Conservation (phyloP, 768 basidiomycete genomes). For the Tephrocybe sp. region DNA sequence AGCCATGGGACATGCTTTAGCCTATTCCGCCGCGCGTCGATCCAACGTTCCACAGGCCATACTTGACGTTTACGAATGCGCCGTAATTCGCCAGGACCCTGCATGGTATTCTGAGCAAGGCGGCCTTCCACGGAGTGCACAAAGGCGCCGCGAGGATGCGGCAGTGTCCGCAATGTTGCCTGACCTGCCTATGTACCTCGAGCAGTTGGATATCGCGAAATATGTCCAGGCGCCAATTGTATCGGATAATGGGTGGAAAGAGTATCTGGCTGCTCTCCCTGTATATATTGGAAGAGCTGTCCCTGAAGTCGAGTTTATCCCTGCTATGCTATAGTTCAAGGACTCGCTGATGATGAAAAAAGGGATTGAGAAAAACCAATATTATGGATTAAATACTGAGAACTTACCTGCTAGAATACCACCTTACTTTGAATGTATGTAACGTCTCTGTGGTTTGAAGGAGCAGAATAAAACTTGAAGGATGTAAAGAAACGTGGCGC, state of each 20-base stretch:
- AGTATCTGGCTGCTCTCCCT: slow-evolving; percentile 39
- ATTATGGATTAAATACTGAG: too few species aligned
- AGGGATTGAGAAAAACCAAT: too few species aligned
- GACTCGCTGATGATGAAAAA: too few species aligned
- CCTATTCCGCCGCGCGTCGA: slow-evolving; percentile 53
- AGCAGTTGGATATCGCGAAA: slow-evolving; percentile 46
- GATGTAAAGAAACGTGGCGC: too few species aligned
- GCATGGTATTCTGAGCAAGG: slow-evolving; percentile 61
- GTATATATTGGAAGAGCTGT: slow-evolving; percentile 42
- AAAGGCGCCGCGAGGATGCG: slow-evolving; percentile 46
- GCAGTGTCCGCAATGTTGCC: slow-evolving; percentile 46
- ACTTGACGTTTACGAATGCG: slow-evolving; percentile 56
- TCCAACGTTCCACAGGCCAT: slow-evolving; percentile 47
- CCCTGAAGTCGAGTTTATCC: slow-evolving; percentile 35
- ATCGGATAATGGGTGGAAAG: slow-evolving; percentile 50
- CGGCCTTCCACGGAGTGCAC: slow-evolving; percentile 44
- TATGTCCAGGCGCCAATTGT: slow-evolving; percentile 56
- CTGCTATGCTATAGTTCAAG: slow-evolving; percentile 41
- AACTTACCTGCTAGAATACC: too few species aligned
- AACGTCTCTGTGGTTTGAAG: too few species aligned
- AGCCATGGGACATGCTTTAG: slow-evolving; percentile 62
- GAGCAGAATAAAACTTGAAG: too few species aligned
- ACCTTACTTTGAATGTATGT: too few species aligned
- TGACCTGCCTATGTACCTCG: slow-evolving; percentile 38
- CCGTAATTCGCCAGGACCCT: slow-evolving; percentile 51